Evolutionary conservation across 2,329 filamentous ascomycete genomes (phyloP).

Genomic region (Helotiales sp.): DNA sequence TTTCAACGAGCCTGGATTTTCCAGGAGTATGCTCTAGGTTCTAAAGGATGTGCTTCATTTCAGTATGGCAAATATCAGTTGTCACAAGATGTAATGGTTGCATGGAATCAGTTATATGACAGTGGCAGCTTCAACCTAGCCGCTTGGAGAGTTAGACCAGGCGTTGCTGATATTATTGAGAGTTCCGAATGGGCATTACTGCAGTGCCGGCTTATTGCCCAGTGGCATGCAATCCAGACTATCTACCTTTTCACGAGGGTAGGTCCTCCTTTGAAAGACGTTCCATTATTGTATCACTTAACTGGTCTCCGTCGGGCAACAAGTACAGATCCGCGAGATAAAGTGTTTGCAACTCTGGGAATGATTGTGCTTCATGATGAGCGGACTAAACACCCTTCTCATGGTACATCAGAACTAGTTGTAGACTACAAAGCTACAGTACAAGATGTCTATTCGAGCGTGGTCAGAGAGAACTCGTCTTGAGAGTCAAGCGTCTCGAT

Average conservation of each 20-base stretch:
- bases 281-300: not conserved
- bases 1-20: slow-evolving; percentile 11
- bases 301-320: not conserved
- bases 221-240: not conserved
- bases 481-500: not conserved
- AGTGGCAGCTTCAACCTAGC: not conserved
- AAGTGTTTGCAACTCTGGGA: not conserved
- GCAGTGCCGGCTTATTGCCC: not conserved
- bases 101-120: slow-evolving; percentile 32
- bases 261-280: not conserved
- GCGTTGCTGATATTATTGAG: not conserved
- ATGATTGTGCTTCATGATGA: not conserved
- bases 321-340: slow-evolving; percentile 5
- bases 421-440: slow-evolving; percentile 13
- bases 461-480: not conserved
- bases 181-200: not conserved
- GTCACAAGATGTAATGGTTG: not conserved
- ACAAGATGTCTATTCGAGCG: slow-evolving; percentile 12
- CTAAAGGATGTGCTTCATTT: not conserved
- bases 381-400: not conserved
- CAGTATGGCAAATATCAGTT: not conserved
- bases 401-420: not conserved
- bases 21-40: slow-evolving; percentile 11
- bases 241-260: too few relatives aligned
- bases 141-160: not conserved